Evolutionary conservation across 768 basidiomycete genomes (phyloP), one percentile per base, ranked within the genome.

Genomic region (Sarcomyxa edulis): DNA sequence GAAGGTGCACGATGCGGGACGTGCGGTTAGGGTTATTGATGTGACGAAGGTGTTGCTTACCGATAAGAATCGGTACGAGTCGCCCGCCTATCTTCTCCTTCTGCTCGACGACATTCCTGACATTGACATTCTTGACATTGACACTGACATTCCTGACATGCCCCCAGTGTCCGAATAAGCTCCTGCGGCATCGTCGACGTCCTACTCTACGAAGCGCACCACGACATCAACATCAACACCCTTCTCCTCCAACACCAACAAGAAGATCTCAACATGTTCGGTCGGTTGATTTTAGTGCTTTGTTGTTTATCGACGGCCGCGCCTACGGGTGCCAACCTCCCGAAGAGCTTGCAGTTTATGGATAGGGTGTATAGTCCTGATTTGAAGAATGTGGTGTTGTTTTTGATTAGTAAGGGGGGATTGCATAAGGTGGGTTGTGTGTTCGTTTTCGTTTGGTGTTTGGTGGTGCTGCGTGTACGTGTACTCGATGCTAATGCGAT

Each of bases 171-270:
- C 20, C 81, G 91, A n/a, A 73, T 98, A 27, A 74, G 84, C 45
- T 86, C 90, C 1, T 92, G 90, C 43, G 89, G 90, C 0, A 69
- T 96, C 24, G 70, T 90, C 32, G 95, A 99, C 49, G 82, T 96
- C 5, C 65, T 97, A 29, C 73, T 77, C 48, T 81, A 84, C 54
- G 89, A 89, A 40, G 68, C 79, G 6, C 74, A 69, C 14, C 73
- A 78, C 46, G 81, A 84, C 39, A 54, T 80, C 7, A 32, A 18
- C 19, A 16, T 39, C 8, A 20, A 18, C 3, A 46, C 62, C 12
- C 41, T 71, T 6, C 60, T 80, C 30, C n/a, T n/a, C n/a, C n/a
- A n/a, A n/a, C n/a, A n/a, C n/a, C 87, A 92, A 66, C 90, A 93
- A 64, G 93, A 98, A 41, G 96, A 99, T 55, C 61, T 97, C 9